These are phyloP conservation scores for Sparassis latifolia DNA, from an alignment of 1,284 basidiomycete genomes.

Conservation along the genomic window DNA sequence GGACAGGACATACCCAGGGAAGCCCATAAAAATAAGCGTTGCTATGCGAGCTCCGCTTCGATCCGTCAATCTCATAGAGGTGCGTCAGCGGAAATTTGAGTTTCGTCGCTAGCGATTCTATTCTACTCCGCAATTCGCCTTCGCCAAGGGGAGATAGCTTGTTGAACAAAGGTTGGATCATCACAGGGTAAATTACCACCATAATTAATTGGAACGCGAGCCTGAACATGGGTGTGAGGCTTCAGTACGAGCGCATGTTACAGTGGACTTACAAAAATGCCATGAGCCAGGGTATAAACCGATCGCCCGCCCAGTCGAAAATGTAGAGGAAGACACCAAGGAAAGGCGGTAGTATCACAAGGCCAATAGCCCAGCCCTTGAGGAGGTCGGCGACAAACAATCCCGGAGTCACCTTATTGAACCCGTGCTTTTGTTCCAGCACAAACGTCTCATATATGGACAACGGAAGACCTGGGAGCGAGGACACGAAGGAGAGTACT, in stretches of 20 bases:
- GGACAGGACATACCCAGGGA: constrained; percentile 62
- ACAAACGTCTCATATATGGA: constrained; percentile 87
- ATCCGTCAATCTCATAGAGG: constrained; percentile 96
- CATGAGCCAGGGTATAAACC: constrained; percentile 88
- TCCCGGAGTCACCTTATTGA: constrained; percentile 86
- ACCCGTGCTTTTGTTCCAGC: constrained; percentile 91
- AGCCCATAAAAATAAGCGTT: constrained; percentile 96
- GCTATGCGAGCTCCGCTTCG: constrained; percentile 89
- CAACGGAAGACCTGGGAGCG: constrained; percentile 67
- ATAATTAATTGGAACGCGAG: constrained; percentile 79
- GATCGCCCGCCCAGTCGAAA: constrained; percentile 89
- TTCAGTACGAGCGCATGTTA: neutral
- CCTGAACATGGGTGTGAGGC: constrained; percentile 31
- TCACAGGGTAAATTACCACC: constrained; percentile 81
- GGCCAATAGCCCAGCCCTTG: constrained; percentile 74
- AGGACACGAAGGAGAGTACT: constrained; percentile 60
- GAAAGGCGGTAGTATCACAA: constrained; percentile 82
- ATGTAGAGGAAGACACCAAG: constrained; percentile 83
- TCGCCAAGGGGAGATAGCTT: constrained; percentile 82
- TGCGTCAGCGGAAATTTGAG: constrained; percentile 93
- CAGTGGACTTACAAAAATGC: constrained; percentile 57
- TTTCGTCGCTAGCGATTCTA: constrained; percentile 69
- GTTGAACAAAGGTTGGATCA: constrained; percentile 97
- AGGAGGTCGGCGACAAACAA: constrained; percentile 77
- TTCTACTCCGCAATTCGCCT: constrained; percentile 69